These are phyloP conservation scores for Annulohypoxylon stygium DNA, from an alignment of 495 filamentous ascomycete species.

Conservation along the genomic window DNA sequence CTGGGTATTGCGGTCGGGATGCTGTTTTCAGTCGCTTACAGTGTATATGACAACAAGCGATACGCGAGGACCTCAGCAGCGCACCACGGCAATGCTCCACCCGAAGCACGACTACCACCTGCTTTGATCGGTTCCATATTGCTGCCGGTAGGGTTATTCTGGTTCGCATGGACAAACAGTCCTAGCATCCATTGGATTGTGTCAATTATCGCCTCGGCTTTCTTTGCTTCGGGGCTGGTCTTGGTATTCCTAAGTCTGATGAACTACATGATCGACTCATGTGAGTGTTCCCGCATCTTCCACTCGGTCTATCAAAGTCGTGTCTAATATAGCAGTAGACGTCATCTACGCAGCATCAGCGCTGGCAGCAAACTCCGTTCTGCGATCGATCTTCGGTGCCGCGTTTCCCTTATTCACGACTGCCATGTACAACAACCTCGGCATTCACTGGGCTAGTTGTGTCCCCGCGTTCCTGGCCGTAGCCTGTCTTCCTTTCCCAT, in stretches of 20 bases:
- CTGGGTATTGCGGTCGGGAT: slow-evolving; percentile 85
- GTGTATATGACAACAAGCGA: slow-evolving; percentile 75
- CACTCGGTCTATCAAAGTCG: not conserved
- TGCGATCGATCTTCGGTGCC: slow-evolving; percentile 77
- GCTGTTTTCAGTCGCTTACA: slow-evolving; percentile 72
- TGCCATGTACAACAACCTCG: slow-evolving; percentile 79
- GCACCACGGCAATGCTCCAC: slow-evolving; percentile 66
- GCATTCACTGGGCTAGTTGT: slow-evolving; percentile 83
- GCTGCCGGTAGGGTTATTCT: slow-evolving; percentile 68
- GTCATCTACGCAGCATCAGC: slow-evolving; percentile 86
- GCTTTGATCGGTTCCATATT: slow-evolving; percentile 72
- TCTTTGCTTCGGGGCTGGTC: slow-evolving; percentile 64
- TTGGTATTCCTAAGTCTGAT: slow-evolving; percentile 78
- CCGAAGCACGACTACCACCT: slow-evolving; percentile 85
- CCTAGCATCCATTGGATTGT: slow-evolving; percentile 66
- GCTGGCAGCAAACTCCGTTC: slow-evolving; percentile 80
- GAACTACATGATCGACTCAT: slow-evolving; percentile 85
- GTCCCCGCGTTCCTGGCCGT: slow-evolving; percentile 84
- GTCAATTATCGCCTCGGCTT: slow-evolving; percentile 58
- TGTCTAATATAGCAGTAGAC: slow-evolving; percentile 52
- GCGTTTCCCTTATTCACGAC: slow-evolving; percentile 88
- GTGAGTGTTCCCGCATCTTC: slow-evolving; percentile 21
- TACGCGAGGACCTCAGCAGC: slow-evolving; percentile 67
- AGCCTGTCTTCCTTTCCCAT: slow-evolving; percentile 81
- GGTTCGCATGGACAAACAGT: slow-evolving; percentile 72